These are phyloP conservation scores for Astrocystis sublimbata DNA, from an alignment of 495 filamentous ascomycete genomes.

Conservation along the genomic window DNA sequence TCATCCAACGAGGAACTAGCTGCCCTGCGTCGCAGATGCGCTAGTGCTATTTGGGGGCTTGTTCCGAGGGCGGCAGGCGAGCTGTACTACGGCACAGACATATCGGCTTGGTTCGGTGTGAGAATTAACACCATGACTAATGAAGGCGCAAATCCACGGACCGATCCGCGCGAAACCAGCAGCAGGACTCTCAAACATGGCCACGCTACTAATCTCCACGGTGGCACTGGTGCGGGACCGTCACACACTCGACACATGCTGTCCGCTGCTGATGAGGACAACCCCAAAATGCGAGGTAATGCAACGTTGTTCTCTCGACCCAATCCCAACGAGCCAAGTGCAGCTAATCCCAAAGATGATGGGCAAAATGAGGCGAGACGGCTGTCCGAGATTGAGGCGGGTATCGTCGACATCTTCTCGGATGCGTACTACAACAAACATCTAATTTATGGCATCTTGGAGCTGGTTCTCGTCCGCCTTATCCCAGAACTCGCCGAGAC, in stretches of 20 bases:
- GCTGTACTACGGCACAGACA: slow-evolving; percentile 52
- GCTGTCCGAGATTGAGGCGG: slow-evolving; percentile 50
- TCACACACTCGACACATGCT: too few species aligned
- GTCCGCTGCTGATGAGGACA: slow-evolving; percentile 37
- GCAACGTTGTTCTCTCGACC: slow-evolving; percentile 34
- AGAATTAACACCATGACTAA: slow-evolving; percentile 22
- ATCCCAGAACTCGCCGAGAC: slow-evolving; percentile 82
- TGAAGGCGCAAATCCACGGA: slow-evolving; percentile 28
- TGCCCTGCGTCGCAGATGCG: slow-evolving; percentile 53
- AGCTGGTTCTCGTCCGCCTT: slow-evolving; percentile 73
- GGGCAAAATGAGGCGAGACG: slow-evolving; percentile 41
- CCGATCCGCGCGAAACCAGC: slow-evolving; percentile 29
- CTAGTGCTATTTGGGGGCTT: slow-evolving; percentile 51
- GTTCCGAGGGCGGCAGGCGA: slow-evolving; percentile 51
- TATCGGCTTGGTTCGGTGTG: slow-evolving; percentile 28
- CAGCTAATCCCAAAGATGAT: slow-evolving; percentile 33
- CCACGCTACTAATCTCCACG: slow-evolving; percentile 27
- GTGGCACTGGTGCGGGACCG: slow-evolving; percentile 32
- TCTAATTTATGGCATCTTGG: slow-evolving; percentile 73
- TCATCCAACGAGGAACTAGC: slow-evolving; percentile 48
- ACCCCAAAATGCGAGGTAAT: slow-evolving; percentile 38
- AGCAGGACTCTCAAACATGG: slow-evolving; percentile 21
- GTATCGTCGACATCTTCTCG: slow-evolving; percentile 69
- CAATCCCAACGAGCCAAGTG: slow-evolving; percentile 13
- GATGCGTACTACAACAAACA: slow-evolving; percentile 91